Evolutionary conservation across 192 early-diverging fungal species (phyloP), one percentile per base, ranked within the genome.

Genomic region (Backusella westeae): DNA sequence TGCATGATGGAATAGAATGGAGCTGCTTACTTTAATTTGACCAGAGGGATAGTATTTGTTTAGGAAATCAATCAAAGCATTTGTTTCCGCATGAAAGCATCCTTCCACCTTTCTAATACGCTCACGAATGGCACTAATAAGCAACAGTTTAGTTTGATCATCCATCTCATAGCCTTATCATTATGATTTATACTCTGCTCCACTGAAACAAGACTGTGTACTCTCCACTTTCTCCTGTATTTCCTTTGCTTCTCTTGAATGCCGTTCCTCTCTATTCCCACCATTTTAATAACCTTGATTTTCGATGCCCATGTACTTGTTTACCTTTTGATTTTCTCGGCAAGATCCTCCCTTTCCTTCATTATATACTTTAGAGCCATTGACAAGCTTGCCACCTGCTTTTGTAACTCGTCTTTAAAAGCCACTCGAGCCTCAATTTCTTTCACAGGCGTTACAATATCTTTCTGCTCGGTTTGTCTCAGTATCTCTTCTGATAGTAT

Each of bases 31-130:
- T 63, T 75, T 41, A 41, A 75, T 68, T 14, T 36, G 19, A 32
- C 75, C 73, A 34, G 78, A 70, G 26, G 82, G 79, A 52, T 73
- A 83, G 44, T 80, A 41, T 34, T 75, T 46, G n/a, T 83, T 77
- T 3, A 80, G 17, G 39, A 83, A 83, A 41, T 72, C 75, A 21
- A 73, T 67, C 12, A 83, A 35, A 19, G 72, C 73, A 52, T 72
- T 59, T 12, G 26, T 17, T 26, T 71, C 70, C 0, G 21, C 41
- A 1, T 63, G 21, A 26, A 63, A 63, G 9, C 10, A 26, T 29
- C 4, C 26, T 29, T 63, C 56, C 9, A 63, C 9, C 26, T 29
- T 10, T 29, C 56, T 29, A 1, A 63, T 59, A 59, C 21, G 53
- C 23, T 59, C 53, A 26, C 21, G 53, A 12, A 59, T 59, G 9